Evolutionary conservation across 164 flowering plant genomes (phyloP).

Genomic region (Vitis rupestris): DNA sequence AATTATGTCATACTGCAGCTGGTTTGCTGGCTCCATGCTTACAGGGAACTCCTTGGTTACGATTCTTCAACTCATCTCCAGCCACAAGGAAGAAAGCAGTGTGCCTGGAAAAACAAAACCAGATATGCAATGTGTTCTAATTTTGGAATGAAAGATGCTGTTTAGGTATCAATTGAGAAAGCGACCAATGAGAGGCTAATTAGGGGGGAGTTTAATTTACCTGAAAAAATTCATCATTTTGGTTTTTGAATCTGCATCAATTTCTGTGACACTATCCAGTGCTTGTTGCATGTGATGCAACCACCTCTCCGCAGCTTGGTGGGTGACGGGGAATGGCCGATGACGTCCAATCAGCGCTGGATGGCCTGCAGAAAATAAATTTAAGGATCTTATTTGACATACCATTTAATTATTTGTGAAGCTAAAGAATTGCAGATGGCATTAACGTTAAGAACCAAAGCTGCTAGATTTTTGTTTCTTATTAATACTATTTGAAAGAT

Average conservation of each 20-base stretch:
- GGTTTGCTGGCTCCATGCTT: constrained; percentile 49
- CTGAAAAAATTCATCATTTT: constrained; percentile 93
- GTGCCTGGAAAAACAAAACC: constrained; percentile 56
- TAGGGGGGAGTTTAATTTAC: constrained; percentile 18
- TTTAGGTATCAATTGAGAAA: background rate
- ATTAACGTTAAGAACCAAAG: too few species aligned
- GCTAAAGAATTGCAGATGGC: too few species aligned
- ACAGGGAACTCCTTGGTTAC: constrained; percentile 40
- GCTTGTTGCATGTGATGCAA: constrained; percentile 86
- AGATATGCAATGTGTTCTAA: background rate
- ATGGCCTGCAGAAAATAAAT: constrained; percentile 57
- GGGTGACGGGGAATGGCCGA: constrained; percentile 88
- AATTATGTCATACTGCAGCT: constrained; percentile 21
- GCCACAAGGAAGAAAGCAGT: constrained; percentile 96
- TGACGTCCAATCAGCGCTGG: constrained; percentile 94
- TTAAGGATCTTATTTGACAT: background rate
- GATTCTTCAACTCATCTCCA: constrained; percentile 83
- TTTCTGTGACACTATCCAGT: constrained; percentile 50
- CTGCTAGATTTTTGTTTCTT: too few species aligned
- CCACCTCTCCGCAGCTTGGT: constrained; percentile 93
- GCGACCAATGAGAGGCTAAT: background rate
- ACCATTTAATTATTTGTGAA: too few species aligned
- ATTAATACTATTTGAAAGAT: too few species aligned
- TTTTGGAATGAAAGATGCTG: background rate
- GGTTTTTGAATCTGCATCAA: constrained; percentile 72